These are phyloP conservation scores for Nigrospora oryzae DNA, from an alignment of 2,329 filamentous ascomycete species.

Conservation along the genomic window DNA sequence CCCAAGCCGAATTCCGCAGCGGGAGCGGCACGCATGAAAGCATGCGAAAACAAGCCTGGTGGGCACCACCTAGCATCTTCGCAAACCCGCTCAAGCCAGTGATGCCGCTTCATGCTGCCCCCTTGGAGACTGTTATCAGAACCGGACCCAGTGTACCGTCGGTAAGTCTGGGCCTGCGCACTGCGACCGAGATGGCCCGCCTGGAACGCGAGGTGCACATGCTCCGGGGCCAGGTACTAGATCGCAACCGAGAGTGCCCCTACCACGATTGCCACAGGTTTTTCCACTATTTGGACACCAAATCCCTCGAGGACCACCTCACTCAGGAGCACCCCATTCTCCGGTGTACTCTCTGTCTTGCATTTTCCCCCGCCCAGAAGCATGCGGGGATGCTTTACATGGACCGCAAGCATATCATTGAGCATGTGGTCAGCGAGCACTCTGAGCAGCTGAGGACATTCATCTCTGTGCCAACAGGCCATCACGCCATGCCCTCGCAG, in stretches of 20 bases:
- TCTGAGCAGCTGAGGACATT: not conserved
- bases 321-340: conserved; percentile 20
- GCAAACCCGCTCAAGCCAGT: conserved; percentile 19
- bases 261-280: conserved; percentile 25
- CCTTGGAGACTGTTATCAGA: conserved; percentile 26
- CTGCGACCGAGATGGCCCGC: conserved; percentile 27
- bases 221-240: conserved; percentile 23
- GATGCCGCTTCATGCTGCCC: conserved; percentile 25
- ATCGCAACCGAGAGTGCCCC: conserved; percentile 27
- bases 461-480: not conserved
- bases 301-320: conserved; percentile 26
- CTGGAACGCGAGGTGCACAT: conserved; percentile 25
- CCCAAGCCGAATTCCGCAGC: conserved; percentile 4
- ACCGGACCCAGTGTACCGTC: conserved; percentile 24
- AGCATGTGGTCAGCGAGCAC: not conserved
- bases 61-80: conserved; percentile 18
- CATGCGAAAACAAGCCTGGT: conserved; percentile 21
- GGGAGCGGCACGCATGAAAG: conserved; percentile 1
- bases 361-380: not conserved
- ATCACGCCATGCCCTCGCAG: not conserved
- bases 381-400: not conserved
- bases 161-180: conserved; percentile 27
- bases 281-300: conserved; percentile 19
- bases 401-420: not conserved
- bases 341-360: conserved; percentile 16